Base-by-base conservation (phyloP, 2,329 filamentous ascomycete species). In the Hypoxylon sp. region DNA sequence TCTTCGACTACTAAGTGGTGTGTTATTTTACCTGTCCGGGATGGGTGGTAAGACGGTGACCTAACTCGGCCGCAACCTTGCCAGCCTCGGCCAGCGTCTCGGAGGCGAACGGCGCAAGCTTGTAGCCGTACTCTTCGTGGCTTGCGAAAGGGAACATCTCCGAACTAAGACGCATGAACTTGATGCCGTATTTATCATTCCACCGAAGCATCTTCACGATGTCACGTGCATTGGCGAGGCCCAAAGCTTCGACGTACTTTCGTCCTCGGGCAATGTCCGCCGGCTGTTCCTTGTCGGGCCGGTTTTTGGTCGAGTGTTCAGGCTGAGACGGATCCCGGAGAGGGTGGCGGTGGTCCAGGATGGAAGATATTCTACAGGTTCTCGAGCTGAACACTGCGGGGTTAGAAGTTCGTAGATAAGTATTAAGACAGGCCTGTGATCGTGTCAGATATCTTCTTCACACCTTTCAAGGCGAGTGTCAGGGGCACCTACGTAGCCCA, bases 121-220 rank as follows among this genome's bases (percentile, higher is more conserved):
- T 89, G 74, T 98, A 98, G 0, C 93, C 94, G 64, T 96, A 89
- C 60, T 91, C 89, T 20, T 84, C 83, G 69, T 98, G 94, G 63
- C 91, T 96, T 1, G 94, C 94, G 72, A 97, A 97, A 0, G 94
- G 94, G 64, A 98, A 98, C 90, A 97, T 97, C 67, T 97, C 94
- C 51, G 91, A 96, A 66, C 91, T 96, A 17, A 98, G 79, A 1
- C 94, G 86, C 84, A 98, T 86, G 73, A 98, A 97, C 66, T 87
- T 93, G 75, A 98, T 98, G 33, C 89, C 88, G 64, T 94, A 97
- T 65, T 86, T 90, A 63, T 96, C 88, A 70, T 98, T 97, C 94
- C 94, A 98, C 1, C 86, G 83, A 7, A 97, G 70, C 85, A 97
- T 91, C 74, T 96, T 96, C 55, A 83, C 77, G 26, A 97, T 85